Base-by-base conservation (phyloP, 139 green algal species). In the Volvox reticuliferus region DNA sequence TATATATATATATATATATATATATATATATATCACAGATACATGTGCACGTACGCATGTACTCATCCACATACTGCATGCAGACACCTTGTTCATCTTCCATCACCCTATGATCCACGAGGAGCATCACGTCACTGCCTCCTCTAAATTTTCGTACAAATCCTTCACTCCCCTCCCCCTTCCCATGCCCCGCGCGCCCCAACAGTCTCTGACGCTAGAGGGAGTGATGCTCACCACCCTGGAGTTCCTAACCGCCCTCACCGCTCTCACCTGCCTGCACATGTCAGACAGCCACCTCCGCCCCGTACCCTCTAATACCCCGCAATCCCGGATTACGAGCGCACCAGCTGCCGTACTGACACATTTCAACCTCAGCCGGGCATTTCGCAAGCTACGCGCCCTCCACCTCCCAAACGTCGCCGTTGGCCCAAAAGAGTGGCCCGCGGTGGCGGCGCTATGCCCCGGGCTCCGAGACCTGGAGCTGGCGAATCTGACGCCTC, bases 381-480 rank as follows among this genome's bases (percentile, higher is more conserved):
- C 35, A 36, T 32, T 9, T 33, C 24, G 83, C 22, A n/a, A 24
- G 3, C 69, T 89, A 6, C 37, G 85, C 44, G 37, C n/a, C 22
- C 69, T 89, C 28, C 44, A 61, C 69, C 44, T 89, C 24, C 85
- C 85, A 9, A 35, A 89, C 69, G 71, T 89, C 0, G 17, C 19
- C 16, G 19, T 89, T 12, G 37, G 37, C 16, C 44, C 69, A 9
- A 55, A 55, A n/a, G 85, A 89, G 12, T 89, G 85, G 85, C 19
- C 44, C 0, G 3, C 20, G 37, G 37, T 89, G 36, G 35, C 24
- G 85, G 33, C 14, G 6, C 85, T 89, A n/a, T 71, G 19, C n/a
- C 85, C 85, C 12, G 3, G 0, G 2, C 69, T 89, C 12, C 69
- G 20, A 21, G 85, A 89, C 26, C 85, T 89, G 30, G 85, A 89